A percentile compares a stretch with the other conserved stretches of the same genome.
phyloP scores from a whole-genome alignment of 2,329 filamentous ascomycete genomes.

The Exophiala alcalophila region DNA sequence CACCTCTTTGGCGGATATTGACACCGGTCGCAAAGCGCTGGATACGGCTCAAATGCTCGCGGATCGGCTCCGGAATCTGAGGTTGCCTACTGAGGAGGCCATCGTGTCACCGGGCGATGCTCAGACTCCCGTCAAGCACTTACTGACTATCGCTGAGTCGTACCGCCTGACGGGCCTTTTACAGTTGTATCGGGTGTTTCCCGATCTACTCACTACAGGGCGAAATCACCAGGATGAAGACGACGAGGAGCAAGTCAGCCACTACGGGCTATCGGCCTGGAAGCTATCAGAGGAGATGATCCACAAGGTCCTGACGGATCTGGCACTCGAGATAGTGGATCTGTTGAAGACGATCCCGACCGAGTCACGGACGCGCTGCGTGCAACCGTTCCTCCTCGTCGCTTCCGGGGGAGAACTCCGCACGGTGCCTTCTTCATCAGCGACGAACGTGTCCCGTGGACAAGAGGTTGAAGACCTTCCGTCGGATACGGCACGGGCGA shows the following conservation, averaged over 20 bases:
- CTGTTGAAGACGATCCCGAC: conserved; percentile 50
- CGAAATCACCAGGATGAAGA: background rate
- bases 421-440: conserved; percentile 35
- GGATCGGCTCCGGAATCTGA: conserved; percentile 5
- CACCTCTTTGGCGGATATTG: conserved; percentile 10
- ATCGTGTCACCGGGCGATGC: conserved; percentile 47
- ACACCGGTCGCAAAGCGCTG: conserved; percentile 4
- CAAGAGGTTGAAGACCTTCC: background rate
- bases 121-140: conserved; percentile 52
- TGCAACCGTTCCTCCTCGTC: conserved; percentile 54
- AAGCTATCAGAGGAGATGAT: conserved; percentile 1
- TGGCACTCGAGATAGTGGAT: conserved; percentile 51
- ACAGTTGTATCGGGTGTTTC: conserved; percentile 55
- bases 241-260: background rate
- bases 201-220: conserved; percentile 36
- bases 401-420: conserved; percentile 52
- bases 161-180: conserved; percentile 54
- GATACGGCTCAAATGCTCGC: conserved; percentile 8
- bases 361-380: conserved; percentile 53
- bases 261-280: conserved; percentile 1
- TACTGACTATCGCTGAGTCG: conserved; percentile 53
- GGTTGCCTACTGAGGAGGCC: conserved; percentile 6
- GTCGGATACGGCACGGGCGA: conserved; percentile 30
- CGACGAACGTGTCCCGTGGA: conserved; percentile 7
- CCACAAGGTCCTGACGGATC: conserved; percentile 47